These are phyloP conservation scores for Triangularia verruculosa DNA, from an alignment of 2,329 filamentous ascomycete species.

Conservation along the genomic window DNA sequence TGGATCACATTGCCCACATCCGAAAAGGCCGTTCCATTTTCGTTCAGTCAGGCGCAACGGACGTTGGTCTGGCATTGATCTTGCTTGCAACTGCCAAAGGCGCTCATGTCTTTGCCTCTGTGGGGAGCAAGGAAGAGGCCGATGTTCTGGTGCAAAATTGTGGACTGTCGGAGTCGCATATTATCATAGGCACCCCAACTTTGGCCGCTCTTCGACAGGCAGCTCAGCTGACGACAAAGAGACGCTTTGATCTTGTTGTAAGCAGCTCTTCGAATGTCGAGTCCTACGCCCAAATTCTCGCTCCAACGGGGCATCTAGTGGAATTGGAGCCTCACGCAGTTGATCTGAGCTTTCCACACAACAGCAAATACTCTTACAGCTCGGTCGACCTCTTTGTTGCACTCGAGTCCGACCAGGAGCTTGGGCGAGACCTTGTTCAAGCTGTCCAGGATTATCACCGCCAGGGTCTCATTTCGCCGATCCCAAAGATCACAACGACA, in stretches of 20 bases:
- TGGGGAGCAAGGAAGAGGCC: constrained; percentile 21
- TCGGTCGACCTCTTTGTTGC: neutral
- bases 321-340: neutral
- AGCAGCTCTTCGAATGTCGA: neutral
- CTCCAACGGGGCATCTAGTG: neutral
- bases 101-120: constrained; percentile 24
- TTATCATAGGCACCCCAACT: neutral
- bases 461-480: neutral
- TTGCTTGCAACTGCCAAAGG: constrained; percentile 12
- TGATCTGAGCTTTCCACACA: neutral
- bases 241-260: constrained; percentile 1
- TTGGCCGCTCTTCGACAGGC: neutral
- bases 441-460: neutral
- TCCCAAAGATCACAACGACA: neutral
- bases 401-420: neutral
- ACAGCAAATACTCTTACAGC: neutral
- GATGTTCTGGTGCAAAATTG: neutral
- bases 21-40: constrained; percentile 25
- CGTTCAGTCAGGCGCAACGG: constrained; percentile 27
- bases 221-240: neutral
- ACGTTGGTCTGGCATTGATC: constrained; percentile 27
- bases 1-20: constrained; percentile 28
- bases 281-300: neutral
- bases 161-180: neutral
- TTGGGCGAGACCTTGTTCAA: constrained; percentile 1